These are phyloP conservation scores for Lasiosphaeris hirsuta DNA, from an alignment of 495 filamentous ascomycete species.

Conservation along the genomic window DNA sequence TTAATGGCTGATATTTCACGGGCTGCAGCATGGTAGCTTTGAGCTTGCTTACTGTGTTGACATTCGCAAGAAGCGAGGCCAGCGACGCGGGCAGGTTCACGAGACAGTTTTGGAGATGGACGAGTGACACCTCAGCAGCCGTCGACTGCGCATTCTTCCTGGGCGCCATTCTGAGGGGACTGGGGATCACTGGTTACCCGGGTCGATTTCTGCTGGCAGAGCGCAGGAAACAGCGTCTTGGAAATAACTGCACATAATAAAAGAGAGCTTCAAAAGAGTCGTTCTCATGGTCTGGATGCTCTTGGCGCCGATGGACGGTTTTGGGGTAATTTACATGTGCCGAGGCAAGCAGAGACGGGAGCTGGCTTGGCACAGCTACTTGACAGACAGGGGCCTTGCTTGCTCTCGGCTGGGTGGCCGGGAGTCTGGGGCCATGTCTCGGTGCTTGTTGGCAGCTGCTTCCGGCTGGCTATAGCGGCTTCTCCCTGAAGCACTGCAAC, in stretches of 20 bases:
- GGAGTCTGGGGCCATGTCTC: not conserved
- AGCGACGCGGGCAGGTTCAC: constrained; percentile 89
- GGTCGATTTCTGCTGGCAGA: not conserved
- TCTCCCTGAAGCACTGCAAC: not conserved
- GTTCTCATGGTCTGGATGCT: not conserved
- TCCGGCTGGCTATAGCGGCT: constrained; percentile 8
- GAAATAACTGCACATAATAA: not conserved
- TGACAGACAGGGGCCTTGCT: not conserved
- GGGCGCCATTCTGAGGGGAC: constrained; percentile 50
- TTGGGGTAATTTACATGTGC: constrained; percentile 34
- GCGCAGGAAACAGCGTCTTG: not conserved
- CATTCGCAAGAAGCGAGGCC: constrained; percentile 74
- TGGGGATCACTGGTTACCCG: too few relatives aligned
- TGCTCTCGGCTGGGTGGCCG: not conserved
- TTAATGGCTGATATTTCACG: not conserved
- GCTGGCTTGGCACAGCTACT: too few relatives aligned
- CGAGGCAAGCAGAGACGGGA: constrained; percentile 27
- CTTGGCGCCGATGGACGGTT: constrained; percentile 3
- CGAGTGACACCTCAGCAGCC: constrained; percentile 72
- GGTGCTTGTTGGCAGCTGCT: not conserved
- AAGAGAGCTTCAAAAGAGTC: not conserved
- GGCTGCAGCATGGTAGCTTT: not conserved
- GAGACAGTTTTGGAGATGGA: constrained; percentile 87
- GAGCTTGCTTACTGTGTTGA: constrained; percentile 69
- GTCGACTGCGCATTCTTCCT: constrained; percentile 62